phyloP scores from a whole-genome alignment of 129 eudicot genomes.

The Erigeron canadensis region DNA sequence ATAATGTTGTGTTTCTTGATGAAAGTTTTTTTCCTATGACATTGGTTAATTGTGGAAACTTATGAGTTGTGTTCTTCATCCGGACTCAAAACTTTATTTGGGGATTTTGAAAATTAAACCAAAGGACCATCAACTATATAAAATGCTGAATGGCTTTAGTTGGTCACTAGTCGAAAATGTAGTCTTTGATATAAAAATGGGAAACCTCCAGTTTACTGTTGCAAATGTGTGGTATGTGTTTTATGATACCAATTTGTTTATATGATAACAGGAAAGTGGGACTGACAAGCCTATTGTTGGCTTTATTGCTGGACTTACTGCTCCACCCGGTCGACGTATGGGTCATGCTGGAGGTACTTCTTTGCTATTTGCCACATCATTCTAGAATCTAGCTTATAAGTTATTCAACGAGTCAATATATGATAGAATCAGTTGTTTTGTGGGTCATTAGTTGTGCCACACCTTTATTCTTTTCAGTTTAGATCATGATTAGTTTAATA shows the following conservation, averaged over 20 bases:
- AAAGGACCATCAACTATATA: background rate
- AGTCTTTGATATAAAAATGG: background rate
- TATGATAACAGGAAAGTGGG: constrained; percentile 82
- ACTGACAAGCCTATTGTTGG: constrained; percentile 96
- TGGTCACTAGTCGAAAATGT: background rate
- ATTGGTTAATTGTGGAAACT: background rate
- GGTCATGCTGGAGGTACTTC: constrained; percentile 99
- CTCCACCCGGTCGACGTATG: constrained; percentile 99
- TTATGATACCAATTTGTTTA: background rate
- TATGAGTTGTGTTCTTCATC: background rate
- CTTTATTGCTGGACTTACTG: constrained; percentile 98
- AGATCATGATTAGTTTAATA: background rate
- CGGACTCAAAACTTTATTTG: background rate
- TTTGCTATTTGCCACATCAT: background rate
- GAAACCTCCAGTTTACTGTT: background rate
- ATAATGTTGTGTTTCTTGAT: background rate
- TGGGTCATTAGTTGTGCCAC: background rate
- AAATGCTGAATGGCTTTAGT: background rate
- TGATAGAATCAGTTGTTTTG: background rate
- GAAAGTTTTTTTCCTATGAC: background rate
- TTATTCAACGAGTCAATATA: background rate
- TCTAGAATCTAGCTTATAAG: background rate
- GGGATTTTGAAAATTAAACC: background rate
- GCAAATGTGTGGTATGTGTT: background rate
- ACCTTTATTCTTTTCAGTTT: background rate